A percentile compares a stretch with the other conserved stretches of the same genome.
Evolutionary conservation across 2,329 filamentous ascomycete genomes (phyloP).

Genomic region (Sarocladium strictum): DNA sequence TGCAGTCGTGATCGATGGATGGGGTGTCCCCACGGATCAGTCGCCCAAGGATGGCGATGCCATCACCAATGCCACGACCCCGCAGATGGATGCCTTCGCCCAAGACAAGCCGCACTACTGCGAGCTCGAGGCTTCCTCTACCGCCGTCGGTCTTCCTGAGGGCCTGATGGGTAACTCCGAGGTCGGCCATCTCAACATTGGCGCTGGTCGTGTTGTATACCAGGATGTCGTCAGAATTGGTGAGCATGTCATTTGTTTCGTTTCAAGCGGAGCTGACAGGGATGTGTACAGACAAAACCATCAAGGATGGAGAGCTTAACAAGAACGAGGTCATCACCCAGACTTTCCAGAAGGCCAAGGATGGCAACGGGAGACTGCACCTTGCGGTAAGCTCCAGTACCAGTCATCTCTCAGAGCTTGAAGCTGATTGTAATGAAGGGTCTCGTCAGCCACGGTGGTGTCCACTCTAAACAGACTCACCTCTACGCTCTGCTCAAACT

Average conservation of each 20-base stretch:
- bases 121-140: slow-evolving; percentile 89
- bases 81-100: slow-evolving; percentile 89
- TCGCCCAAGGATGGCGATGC: slow-evolving; percentile 89
- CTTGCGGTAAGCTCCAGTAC: slow-evolving; percentile 55
- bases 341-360: slow-evolving; percentile 73
- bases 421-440: slow-evolving; percentile 36
- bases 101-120: slow-evolving; percentile 79
- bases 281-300: slow-evolving; percentile 58
- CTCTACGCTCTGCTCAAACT: slow-evolving; percentile 81
- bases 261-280: neutral
- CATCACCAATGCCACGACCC: slow-evolving; percentile 88
- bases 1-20: slow-evolving; percentile 95
- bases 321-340: slow-evolving; percentile 70
- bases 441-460: slow-evolving; percentile 90
- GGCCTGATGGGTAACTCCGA: slow-evolving; percentile 99
- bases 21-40: slow-evolving; percentile 78
- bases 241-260: neutral
- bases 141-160: slow-evolving; percentile 92
- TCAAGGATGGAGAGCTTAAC: slow-evolving; percentile 78
- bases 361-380: slow-evolving; percentile 87
- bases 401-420: too few species aligned
- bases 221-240: slow-evolving; percentile 91
- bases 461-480: slow-evolving; percentile 94
- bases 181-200: slow-evolving; percentile 98
- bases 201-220: slow-evolving; percentile 95